These are phyloP conservation scores for Baorangia bicolor DNA, from an alignment of 768 basidiomycete species.

Conservation along the genomic window DNA sequence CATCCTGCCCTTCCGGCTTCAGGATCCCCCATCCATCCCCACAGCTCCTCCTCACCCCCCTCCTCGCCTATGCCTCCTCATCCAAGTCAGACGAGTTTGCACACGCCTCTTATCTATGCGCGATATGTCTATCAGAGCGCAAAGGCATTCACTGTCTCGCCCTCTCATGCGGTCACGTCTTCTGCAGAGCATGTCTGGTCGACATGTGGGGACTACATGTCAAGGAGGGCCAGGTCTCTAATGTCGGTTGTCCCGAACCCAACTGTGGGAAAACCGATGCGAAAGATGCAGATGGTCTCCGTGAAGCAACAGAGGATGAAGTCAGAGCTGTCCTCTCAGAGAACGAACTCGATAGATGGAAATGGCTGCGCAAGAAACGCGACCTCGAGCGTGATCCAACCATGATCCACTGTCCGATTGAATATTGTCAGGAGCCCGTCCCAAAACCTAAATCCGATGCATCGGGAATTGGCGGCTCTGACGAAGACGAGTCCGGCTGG, in stretches of 20 bases:
- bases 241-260: conserved; percentile 80
- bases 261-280: conserved; percentile 60
- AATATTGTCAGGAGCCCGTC: conserved; percentile 79
- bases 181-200: conserved; percentile 76
- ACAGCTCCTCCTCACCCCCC: conserved; percentile 44
- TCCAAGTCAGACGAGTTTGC: conserved; percentile 56
- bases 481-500: conserved; percentile 63
- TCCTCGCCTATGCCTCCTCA: conserved; percentile 49
- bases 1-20: neutral
- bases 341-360: conserved; percentile 68
- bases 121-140: conserved; percentile 69
- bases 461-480: conserved; percentile 24
- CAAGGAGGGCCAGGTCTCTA: conserved; percentile 69
- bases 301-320: conserved; percentile 67
- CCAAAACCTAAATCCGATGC: conserved; percentile 45
- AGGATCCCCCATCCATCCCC: conserved; percentile 57
- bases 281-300: conserved; percentile 27
- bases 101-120: conserved; percentile 63
- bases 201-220: conserved; percentile 86
- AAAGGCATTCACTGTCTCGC: conserved; percentile 77
- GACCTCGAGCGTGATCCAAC: conserved; percentile 77
- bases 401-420: conserved; percentile 77
- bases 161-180: conserved; percentile 73
- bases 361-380: conserved; percentile 71
- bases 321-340: conserved; percentile 69